phyloP scores from a whole-genome alignment of 169 alveolate genomes.

The Babesia bovis region DNA sequence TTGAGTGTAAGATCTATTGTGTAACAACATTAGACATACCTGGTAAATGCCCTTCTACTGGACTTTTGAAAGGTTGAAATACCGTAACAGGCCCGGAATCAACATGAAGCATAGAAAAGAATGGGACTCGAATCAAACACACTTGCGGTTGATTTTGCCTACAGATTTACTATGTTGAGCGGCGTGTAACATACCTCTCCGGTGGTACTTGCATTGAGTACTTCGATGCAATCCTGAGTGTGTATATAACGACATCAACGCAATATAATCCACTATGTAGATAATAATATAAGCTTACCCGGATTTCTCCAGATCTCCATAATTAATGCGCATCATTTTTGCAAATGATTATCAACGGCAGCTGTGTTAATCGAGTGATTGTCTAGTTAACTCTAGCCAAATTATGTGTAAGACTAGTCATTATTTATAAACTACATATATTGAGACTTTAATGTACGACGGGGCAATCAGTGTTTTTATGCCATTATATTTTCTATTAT shows the following conservation, averaged over 20 bases:
- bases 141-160: slow-evolving; percentile 40
- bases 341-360: neutral
- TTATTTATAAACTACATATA: neutral
- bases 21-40: slow-evolving; percentile 39
- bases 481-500: neutral
- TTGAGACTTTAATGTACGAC: neutral
- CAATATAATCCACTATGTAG: neutral
- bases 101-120: slow-evolving; percentile 72
- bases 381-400: slow-evolving; percentile 2
- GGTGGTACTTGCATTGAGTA: neutral
- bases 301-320: neutral
- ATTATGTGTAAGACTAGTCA: neutral
- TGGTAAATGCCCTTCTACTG: slow-evolving; percentile 77
- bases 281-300: slow-evolving; percentile 4
- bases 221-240: slow-evolving; percentile 10
- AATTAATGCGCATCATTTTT: slow-evolving; percentile 35
- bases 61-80: slow-evolving; percentile 79
- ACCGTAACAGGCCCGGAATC: slow-evolving; percentile 75
- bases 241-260: slow-evolving; percentile 2
- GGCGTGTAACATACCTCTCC: neutral
- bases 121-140: slow-evolving; percentile 77
- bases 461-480: slow-evolving; percentile 1
- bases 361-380: neutral
- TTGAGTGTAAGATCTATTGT: too few relatives aligned
- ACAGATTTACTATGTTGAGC: neutral